These are phyloP conservation scores for Mucor piriformis DNA, from an alignment of 371 early-diverging fungal genomes.

Conservation along the genomic window DNA sequence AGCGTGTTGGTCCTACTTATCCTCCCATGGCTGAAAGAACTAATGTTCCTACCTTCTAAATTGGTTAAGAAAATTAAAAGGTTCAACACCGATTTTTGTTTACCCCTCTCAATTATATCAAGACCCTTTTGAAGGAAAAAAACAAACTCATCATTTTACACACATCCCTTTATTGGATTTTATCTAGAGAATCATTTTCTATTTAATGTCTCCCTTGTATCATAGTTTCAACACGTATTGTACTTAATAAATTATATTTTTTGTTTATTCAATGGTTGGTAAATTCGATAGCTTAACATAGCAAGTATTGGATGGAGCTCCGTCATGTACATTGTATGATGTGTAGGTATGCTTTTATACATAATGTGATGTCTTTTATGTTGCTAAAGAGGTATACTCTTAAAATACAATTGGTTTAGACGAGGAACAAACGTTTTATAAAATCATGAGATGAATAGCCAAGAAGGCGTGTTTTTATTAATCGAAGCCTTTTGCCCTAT, in stretches of 20 bases:
- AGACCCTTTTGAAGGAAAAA: neutral
- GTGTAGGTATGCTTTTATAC: no score
- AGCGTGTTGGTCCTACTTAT: constrained; percentile 86
- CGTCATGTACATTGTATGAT: no score
- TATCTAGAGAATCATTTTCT: neutral
- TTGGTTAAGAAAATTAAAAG: neutral
- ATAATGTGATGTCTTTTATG: no score
- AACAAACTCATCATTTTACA: neutral
- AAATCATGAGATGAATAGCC: no score
- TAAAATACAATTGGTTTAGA: no score
- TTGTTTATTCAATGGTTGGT: neutral
- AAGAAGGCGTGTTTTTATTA: no score
- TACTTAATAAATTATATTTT: neutral
- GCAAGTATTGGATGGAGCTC: no score
- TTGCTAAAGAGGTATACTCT: no score
- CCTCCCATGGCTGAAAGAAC: constrained; percentile 56
- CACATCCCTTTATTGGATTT: neutral
- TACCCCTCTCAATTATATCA: no score
- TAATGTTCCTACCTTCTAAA: constrained; percentile 50
- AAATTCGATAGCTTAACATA: no score
- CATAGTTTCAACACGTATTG: constrained; percentile 8
- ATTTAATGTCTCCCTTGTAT: neutral
- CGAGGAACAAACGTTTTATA: no score
- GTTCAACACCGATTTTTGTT: neutral
- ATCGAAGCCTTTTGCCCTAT: no score